These are phyloP conservation scores for Aphanomyces stellatus DNA, from an alignment of 352 stramenopile genomes.

Conservation along the genomic window DNA sequence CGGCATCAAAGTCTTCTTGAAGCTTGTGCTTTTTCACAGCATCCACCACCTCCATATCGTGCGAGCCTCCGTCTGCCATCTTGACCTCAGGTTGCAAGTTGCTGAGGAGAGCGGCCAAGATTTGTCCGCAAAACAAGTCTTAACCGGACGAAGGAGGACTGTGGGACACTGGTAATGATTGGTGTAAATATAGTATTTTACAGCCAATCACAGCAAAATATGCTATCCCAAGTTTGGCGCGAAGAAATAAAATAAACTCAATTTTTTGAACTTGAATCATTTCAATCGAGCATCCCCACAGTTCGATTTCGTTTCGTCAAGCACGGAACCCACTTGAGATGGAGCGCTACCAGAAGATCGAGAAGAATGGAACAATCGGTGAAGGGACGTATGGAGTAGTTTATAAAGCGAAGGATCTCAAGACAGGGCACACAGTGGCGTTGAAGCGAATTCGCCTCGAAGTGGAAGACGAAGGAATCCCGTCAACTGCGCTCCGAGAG, in stretches of 20 bases:
- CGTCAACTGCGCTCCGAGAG: slow-evolving; percentile 96
- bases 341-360: slow-evolving; percentile 89
- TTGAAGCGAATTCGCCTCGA: slow-evolving; percentile 97
- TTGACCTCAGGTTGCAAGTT: slow-evolving; percentile 11
- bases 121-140: slow-evolving; percentile 2
- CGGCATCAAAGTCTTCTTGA: slow-evolving; percentile 66
- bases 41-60: slow-evolving; percentile 71
- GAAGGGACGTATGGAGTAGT: slow-evolving; percentile 96
- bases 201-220: background rate
- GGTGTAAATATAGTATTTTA: background rate
- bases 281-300: background rate
- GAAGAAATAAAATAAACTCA: background rate
- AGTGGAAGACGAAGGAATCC: slow-evolving; percentile 98
- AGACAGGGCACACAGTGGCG: slow-evolving; percentile 87
- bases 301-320: background rate
- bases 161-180: too few species aligned
- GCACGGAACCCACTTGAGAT: slow-evolving; percentile 29
- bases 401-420: slow-evolving; percentile 92
- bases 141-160: background rate
- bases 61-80: slow-evolving; percentile 23
- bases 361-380: slow-evolving; percentile 89
- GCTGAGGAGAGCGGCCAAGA: background rate
- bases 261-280: background rate
- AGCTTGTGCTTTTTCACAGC: slow-evolving; percentile 55
- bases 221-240: background rate